Percentiles rank a stretch among this genome's conserved stretches.
phyloP scores from a whole-genome alignment of 768 basidiomycete species.

The Clitopilus passeckerianus region DNA sequence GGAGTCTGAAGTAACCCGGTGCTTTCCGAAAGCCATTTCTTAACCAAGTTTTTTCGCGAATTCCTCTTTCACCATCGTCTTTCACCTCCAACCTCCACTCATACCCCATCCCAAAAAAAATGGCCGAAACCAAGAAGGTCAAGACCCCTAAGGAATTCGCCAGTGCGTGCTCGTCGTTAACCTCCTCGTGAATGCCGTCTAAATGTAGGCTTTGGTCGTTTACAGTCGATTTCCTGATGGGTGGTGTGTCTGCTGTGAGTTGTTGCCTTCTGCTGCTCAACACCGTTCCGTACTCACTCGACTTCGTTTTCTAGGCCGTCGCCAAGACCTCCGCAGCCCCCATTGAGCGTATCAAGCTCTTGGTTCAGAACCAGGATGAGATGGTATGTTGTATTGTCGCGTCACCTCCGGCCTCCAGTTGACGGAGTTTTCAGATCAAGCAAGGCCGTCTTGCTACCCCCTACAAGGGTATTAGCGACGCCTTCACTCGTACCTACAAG shows the following conservation, averaged over 20 bases:
- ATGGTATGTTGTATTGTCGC: conserved; percentile 54
- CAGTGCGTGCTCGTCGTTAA: conserved; percentile 37
- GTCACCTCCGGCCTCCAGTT: conserved; percentile 7
- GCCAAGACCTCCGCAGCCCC: conserved; percentile 99
- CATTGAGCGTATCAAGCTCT: conserved; percentile 99
- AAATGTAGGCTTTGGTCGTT: conserved; percentile 16
- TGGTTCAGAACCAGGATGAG: conserved; percentile 99
- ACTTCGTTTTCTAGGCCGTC: conserved; percentile 63
- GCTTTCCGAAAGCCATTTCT: conserved; percentile 43
- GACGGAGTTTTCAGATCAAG: conserved; percentile 93
- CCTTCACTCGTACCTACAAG: conserved; percentile 85
- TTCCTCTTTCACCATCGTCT: conserved; percentile 29
- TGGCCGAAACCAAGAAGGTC: conserved; percentile 79
- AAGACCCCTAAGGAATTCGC: conserved; percentile 93
- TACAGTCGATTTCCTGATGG: conserved; percentile 92
- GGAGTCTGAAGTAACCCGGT: conserved; percentile 44
- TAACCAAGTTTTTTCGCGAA: conserved; percentile 35
- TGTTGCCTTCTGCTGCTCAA: neutral
- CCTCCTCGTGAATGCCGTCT: conserved; percentile 8
- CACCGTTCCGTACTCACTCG: conserved; percentile 10
- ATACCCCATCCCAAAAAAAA: conserved; percentile 49
- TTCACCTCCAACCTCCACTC: conserved; percentile 54
- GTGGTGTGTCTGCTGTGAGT: conserved; percentile 88
- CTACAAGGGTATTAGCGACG: conserved; percentile 95
- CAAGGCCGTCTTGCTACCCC: conserved; percentile 95